Evolutionary conservation across 2,329 filamentous ascomycete species (phyloP).

Genomic region (Claviceps digitariae): DNA sequence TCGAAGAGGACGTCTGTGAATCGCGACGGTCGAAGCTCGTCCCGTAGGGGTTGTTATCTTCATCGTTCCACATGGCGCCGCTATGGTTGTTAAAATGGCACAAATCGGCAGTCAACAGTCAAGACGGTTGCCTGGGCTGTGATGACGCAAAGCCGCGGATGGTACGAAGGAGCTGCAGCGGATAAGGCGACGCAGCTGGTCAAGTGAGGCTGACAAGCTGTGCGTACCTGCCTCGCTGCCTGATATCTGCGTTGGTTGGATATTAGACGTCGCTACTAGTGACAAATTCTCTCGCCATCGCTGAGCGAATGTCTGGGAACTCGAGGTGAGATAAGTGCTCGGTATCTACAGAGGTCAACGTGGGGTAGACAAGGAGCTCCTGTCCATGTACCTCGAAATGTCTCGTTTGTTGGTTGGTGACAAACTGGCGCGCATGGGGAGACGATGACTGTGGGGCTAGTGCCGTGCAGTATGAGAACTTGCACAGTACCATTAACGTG

Average conservation of each 20-base stretch:
- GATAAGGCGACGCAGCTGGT: constrained; percentile 3
- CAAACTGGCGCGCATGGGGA: neutral
- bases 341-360: neutral
- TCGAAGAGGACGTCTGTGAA: constrained; percentile 56
- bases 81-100: neutral
- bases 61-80: constrained; percentile 85
- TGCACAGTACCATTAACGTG: neutral
- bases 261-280: constrained; percentile 7
- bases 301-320: neutral
- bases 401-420: neutral
- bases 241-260: neutral
- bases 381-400: neutral
- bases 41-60: constrained; percentile 93
- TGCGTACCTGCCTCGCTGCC: neutral
- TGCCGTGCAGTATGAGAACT: neutral
- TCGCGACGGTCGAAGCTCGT: constrained; percentile 79
- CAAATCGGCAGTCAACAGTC: neutral
- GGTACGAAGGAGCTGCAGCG: neutral
- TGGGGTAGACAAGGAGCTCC: neutral
- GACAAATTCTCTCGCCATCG: constrained; percentile 12
- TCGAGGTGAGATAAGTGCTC: neutral
- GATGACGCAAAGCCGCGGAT: neutral
- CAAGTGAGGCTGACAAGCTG: constrained; percentile 1
- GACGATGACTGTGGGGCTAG: neutral
- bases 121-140: neutral